Evolutionary conservation across 2,329 filamentous ascomycete genomes (phyloP).

Genomic region (Hypoxylon sp.): DNA sequence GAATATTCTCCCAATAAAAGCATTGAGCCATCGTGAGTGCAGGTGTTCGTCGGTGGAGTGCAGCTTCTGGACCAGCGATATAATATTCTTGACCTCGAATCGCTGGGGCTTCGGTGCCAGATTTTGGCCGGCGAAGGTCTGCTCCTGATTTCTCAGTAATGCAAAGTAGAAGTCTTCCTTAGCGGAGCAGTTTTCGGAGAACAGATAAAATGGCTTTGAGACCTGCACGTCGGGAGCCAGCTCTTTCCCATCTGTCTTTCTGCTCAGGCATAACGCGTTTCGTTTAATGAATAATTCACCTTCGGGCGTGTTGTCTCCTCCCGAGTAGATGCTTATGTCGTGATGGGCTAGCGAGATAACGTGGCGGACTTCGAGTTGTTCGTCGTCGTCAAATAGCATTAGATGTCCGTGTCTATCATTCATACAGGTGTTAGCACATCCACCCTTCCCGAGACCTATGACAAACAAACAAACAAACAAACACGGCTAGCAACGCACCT

Average conservation of each 20-base stretch:
- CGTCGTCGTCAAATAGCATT: conserved; percentile 96
- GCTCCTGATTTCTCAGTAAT: conserved; percentile 84
- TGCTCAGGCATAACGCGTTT: conserved; percentile 85
- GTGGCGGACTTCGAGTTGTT: conserved; percentile 94
- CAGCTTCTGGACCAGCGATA: conserved; percentile 87
- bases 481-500: conserved; percentile 65
- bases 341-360: conserved; percentile 94
- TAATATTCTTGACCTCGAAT: conserved; percentile 87
- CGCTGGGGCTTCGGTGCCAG: conserved; percentile 75
- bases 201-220: conserved; percentile 90
- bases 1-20: conserved; percentile 87
- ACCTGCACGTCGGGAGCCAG: conserved; percentile 65
- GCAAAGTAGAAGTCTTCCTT: conserved; percentile 99
- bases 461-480: conserved; percentile 8
- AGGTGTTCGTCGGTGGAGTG: conserved; percentile 93
- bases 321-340: conserved; percentile 85
- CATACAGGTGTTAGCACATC: conserved; percentile 31
- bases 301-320: conserved; percentile 81
- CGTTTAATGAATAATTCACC: conserved; percentile 96
- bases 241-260: conserved; percentile 68
- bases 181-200: conserved; percentile 93
- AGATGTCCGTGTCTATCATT: conserved; percentile 84
- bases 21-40: conserved; percentile 94
- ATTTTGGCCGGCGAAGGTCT: conserved; percentile 67
- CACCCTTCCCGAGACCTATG: conserved; percentile 4